phyloP scores from a whole-genome alignment of 768 basidiomycete genomes.

The Termitomyces heimii region DNA sequence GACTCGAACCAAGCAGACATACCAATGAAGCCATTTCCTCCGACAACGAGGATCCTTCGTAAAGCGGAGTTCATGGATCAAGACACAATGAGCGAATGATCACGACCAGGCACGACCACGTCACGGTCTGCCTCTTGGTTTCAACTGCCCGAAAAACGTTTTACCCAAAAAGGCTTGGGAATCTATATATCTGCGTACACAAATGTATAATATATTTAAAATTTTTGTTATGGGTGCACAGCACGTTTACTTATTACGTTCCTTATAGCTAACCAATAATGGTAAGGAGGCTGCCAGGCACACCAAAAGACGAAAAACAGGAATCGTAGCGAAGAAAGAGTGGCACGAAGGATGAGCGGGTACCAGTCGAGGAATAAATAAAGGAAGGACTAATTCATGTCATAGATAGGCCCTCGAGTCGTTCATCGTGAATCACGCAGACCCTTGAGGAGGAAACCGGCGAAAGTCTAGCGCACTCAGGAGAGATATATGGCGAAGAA shows the following conservation, averaged over 20 bases:
- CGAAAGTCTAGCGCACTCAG: neutral
- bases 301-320: neutral
- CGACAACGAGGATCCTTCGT: conserved; percentile 82
- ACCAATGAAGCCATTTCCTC: conserved; percentile 99
- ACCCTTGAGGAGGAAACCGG: neutral
- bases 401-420: conserved; percentile 11
- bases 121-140: neutral
- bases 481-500: conserved; percentile 11
- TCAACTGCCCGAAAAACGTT: neutral
- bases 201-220: neutral
- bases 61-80: conserved; percentile 27
- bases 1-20: neutral
- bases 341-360: conserved; percentile 11
- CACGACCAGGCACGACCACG: neutral
- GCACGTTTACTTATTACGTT: conserved; percentile 2
- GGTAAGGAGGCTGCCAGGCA: conserved; percentile 4
- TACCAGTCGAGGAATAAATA: conserved; percentile 11
- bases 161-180: no score
- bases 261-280: neutral
- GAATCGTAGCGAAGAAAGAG: neutral
- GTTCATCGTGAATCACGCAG: conserved; percentile 7
- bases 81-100: neutral
- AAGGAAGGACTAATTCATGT: conserved; percentile 12
- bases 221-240: conserved; percentile 1
- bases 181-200: neutral